Conservation (phyloP, 1,139 yeast species). For the Blastobotrys aristatus region DNA sequence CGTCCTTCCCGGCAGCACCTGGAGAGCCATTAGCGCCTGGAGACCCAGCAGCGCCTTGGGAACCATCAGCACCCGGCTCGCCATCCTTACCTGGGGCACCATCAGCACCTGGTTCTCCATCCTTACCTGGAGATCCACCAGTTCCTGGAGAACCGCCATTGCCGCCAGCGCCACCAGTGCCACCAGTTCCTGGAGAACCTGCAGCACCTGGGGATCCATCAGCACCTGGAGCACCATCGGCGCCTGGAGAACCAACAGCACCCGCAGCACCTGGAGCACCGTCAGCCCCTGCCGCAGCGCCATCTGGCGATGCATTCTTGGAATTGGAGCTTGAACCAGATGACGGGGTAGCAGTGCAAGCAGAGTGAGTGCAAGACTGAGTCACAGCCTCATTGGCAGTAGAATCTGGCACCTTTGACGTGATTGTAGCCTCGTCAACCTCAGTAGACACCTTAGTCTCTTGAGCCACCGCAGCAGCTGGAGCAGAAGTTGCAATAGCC, state of each 20-base stretch:
- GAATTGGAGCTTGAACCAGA: no score
- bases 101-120: background rate
- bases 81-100: background rate
- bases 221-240: slow-evolving; percentile 1
- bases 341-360: background rate
- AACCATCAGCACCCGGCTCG: background rate
- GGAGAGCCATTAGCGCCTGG: background rate
- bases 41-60: background rate
- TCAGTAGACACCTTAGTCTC: background rate
- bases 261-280: background rate
- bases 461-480: background rate
- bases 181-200: background rate
- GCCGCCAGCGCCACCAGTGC: background rate
- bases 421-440: background rate
- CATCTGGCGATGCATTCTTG: background rate
- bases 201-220: background rate
- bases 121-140: background rate
- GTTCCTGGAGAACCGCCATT: slow-evolving; percentile 1
- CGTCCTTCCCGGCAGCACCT: background rate
- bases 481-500: background rate
- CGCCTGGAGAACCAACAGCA: background rate
- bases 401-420: background rate
- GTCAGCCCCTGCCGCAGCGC: background rate
- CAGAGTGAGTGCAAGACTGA: background rate
- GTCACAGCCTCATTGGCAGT: background rate